Evolutionary conservation across 176 grass and related monocot genomes (phyloP), one percentile per base, ranked within the genome.

Genomic region (Aechmea fasciata): DNA sequence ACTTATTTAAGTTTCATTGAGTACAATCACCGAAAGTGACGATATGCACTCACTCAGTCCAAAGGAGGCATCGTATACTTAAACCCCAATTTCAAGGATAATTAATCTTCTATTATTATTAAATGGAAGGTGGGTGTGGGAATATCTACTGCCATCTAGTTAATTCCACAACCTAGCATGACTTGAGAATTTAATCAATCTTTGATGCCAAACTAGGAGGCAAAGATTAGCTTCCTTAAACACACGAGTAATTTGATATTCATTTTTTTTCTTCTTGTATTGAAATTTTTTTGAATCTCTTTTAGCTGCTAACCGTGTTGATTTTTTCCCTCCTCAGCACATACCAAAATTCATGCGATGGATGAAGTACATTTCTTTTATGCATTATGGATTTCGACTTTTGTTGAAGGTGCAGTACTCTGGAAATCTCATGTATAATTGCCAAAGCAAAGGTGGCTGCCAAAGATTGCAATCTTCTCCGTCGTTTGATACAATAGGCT

Each of bases 361-460:
- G 92, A 57, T 96, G 13, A 96, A 88, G 78, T 91, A 91, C 73
- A 69, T 88, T 11, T 96, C 92, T 1, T 91, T 91, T 83, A 88
- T 91, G 88, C 92, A 91, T 71, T 88, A 91, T 67, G 92, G 92
- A 1, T 96, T 96, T 78, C 86, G 87, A 68, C 72, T 96, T 33
- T 57, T 96, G 69, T 69, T 91, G 65, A 96, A 96, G 78, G 88
- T 85, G 72, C 92, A 96, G 75, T 96, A 96, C 75, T 84, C 80
- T 11, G 88, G 88, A 11, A 61, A 91, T 69, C 75, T 96, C 20
- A 78, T 69, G 4, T 96, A 88, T 70, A 75, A 91, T 53, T 96
- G 92, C 78, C 65, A 54, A 13, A 66, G 78, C 70, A 77, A 59
- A 47, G 70, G 57, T 2, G 88, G 88, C 0, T 91, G 88, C 85